Conservation (phyloP, 306 rosid genomes). For the Arachis stenosperma region DNA sequence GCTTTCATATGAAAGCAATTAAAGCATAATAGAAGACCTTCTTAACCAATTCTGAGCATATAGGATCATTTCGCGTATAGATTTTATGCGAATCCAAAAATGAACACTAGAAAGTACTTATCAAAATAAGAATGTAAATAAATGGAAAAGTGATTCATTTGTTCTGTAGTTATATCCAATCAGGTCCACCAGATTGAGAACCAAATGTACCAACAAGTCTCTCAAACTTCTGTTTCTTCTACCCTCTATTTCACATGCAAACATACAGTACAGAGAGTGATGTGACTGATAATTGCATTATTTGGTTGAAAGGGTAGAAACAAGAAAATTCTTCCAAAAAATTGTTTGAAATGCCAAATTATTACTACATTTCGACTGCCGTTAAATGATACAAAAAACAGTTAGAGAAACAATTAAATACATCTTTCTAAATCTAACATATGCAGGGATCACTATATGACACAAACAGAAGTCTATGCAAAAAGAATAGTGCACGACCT, state of each 20-base stretch:
- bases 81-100: conserved; percentile 5
- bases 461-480: background rate
- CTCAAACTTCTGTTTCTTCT: background rate
- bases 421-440: background rate
- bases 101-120: background rate
- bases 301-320: background rate
- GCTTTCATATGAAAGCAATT: conserved; percentile 8
- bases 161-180: conserved; percentile 3
- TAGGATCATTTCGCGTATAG: conserved; percentile 11
- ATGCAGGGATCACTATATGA: background rate
- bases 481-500: no score
- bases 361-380: background rate
- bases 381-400: conserved; percentile 5
- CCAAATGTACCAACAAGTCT: background rate
- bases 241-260: background rate
- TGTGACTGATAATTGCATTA: conserved; percentile 1
- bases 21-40: background rate
- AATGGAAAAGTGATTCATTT: conserved; percentile 3
- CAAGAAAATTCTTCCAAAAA: background rate
- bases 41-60: background rate
- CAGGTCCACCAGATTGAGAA: conserved; percentile 9
- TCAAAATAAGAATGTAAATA: conserved; percentile 8
- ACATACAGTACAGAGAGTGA: background rate
- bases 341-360: background rate
- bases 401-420: background rate